These are phyloP conservation scores for Fragilaria radians DNA, from an alignment of 108 stramenopile genomes.

Conservation along the genomic window DNA sequence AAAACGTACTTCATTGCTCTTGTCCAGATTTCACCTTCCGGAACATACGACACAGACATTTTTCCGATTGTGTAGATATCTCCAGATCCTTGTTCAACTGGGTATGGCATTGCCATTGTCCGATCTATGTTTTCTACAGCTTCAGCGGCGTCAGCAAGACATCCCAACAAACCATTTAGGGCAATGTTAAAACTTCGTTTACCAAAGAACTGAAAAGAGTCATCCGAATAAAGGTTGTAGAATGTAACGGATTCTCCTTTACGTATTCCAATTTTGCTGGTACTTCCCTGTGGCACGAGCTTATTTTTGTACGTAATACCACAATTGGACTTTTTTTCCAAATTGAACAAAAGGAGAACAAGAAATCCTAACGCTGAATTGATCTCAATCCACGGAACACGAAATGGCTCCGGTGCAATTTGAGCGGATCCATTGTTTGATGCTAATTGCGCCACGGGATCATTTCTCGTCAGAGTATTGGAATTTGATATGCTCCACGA, in stretches of 20 bases:
- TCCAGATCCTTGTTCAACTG: conserved; percentile 20
- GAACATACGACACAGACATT: conserved; percentile 40
- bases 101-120: conserved; percentile 63
- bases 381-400: conserved; percentile 74
- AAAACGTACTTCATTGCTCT: conserved; percentile 70
- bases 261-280: conserved; percentile 65
- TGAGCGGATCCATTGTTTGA: not conserved
- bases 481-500: not conserved
- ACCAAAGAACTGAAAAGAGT: conserved; percentile 42
- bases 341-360: conserved; percentile 49
- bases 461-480: not conserved
- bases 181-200: conserved; percentile 74
- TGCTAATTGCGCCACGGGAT: not conserved
- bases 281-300: conserved; percentile 58
- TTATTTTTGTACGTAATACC: conserved; percentile 50
- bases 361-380: conserved; percentile 77
- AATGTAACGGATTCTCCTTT: conserved; percentile 14
- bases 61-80: conserved; percentile 45
- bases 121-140: conserved; percentile 48
- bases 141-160: conserved; percentile 48
- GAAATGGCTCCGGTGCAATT: not conserved
- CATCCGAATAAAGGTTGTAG: conserved; percentile 37
- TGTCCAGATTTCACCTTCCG: conserved; percentile 65
- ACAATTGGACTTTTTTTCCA: conserved; percentile 39
- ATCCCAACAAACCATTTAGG: conserved; percentile 49